Evolutionary conservation across 257 asterid species (phyloP).

Genomic region (Paraleonurus japonicus): DNA sequence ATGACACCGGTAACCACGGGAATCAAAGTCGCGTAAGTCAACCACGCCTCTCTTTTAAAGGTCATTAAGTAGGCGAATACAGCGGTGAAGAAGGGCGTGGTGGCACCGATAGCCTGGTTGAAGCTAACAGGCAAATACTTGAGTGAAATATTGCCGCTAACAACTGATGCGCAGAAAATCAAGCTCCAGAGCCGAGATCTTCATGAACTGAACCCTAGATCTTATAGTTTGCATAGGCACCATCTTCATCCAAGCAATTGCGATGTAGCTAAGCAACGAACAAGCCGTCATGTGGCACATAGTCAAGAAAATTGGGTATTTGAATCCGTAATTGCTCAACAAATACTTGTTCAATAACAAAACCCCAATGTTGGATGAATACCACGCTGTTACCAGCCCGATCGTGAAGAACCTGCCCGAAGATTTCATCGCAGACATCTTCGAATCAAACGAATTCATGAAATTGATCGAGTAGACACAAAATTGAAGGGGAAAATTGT

Average conservation of each 20-base stretch:
- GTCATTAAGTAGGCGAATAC: constrained; percentile 78
- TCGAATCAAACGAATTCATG: constrained; percentile 14
- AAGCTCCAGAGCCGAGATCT: constrained; percentile 78
- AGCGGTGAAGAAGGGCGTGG: constrained; percentile 86
- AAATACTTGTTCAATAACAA: constrained; percentile 73
- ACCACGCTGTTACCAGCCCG: constrained; percentile 84
- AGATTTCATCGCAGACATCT: constrained; percentile 48
- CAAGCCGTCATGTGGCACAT: constrained; percentile 95
- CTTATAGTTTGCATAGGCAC: constrained; percentile 89
- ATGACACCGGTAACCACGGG: constrained; percentile 81
- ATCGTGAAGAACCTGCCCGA: constrained; percentile 63
- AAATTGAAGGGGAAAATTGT: neutral
- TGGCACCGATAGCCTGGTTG: constrained; percentile 89
- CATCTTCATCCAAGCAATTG: constrained; percentile 87
- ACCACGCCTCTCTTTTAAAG: constrained; percentile 73
- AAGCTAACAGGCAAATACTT: constrained; percentile 84
- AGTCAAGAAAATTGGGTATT: constrained; percentile 81
- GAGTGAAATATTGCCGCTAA: constrained; percentile 78
- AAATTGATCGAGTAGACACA: neutral
- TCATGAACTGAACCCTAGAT: constrained; percentile 82
- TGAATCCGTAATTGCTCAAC: constrained; percentile 87
- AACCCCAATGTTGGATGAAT: constrained; percentile 85
- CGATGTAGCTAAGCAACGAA: constrained; percentile 80
- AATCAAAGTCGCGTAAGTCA: constrained; percentile 65
- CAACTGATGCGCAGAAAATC: constrained; percentile 82